A percentile compares a stretch with the other conserved stretches of the same genome.
Conservation (phyloP, 2,329 filamentous ascomycete genomes). For the Aspergillus caelatus region DNA sequence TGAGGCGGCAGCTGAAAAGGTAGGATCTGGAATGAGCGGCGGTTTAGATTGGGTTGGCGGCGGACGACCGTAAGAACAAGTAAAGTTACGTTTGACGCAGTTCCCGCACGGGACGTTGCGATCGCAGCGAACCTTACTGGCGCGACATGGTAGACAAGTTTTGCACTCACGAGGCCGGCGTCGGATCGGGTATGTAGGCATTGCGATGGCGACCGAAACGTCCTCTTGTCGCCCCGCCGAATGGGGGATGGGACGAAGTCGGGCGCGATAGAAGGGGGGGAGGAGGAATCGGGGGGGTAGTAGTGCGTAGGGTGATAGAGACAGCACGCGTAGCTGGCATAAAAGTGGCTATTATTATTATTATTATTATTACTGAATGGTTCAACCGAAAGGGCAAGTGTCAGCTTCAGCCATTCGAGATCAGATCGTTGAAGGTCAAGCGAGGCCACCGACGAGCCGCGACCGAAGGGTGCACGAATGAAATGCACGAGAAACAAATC, state of each 20-base stretch:
- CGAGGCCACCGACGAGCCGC: slow-evolving; percentile 1
- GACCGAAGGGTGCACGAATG: slow-evolving; percentile 1
- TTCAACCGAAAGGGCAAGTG: background rate
- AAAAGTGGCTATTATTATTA: background rate
- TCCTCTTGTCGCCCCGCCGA: slow-evolving; percentile 21
- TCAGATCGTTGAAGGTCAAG: background rate
- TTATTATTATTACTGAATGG: slow-evolving; percentile 1
- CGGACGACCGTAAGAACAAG: slow-evolving; percentile 40
- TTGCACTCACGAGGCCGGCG: slow-evolving; percentile 45
- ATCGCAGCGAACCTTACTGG: slow-evolving; percentile 54
- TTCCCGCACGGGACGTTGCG: slow-evolving; percentile 45
- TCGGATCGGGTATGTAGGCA: slow-evolving; percentile 40
- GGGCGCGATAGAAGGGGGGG: slow-evolving; percentile 7
- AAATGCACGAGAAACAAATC: background rate
- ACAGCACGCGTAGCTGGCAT: background rate
- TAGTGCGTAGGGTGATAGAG: background rate
- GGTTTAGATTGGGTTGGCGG: slow-evolving; percentile 20
- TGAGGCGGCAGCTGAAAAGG: slow-evolving; percentile 17
- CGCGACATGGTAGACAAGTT: slow-evolving; percentile 53
- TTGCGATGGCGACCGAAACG: slow-evolving; percentile 15
- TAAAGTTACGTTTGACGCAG: slow-evolving; percentile 45
- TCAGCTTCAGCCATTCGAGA: slow-evolving; percentile 2
- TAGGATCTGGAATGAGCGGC: slow-evolving; percentile 12
- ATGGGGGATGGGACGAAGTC: slow-evolving; percentile 7
- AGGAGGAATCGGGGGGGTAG: background rate